A percentile compares a stretch with the other conserved stretches of the same genome.
phyloP scores from a whole-genome alignment of 2,329 filamentous ascomycete genomes.

The Trichophyton verrucosum region DNA sequence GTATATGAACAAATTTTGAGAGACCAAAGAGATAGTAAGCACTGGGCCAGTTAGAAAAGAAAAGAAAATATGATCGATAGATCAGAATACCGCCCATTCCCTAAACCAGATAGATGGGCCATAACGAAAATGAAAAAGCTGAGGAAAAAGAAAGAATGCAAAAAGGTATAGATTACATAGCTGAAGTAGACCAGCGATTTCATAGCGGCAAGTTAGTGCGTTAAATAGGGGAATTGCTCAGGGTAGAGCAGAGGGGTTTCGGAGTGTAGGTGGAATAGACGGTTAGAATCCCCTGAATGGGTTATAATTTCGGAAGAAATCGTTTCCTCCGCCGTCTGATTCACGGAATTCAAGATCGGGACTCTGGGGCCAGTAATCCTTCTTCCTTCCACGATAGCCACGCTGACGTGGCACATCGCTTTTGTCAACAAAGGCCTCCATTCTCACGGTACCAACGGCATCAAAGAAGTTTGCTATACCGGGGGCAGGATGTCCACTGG shows the following conservation, averaged over 20 bases:
- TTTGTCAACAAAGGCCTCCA: slow-evolving; percentile 85
- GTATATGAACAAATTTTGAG: background rate
- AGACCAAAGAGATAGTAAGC: slow-evolving; percentile 1
- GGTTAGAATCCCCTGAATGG: slow-evolving; percentile 36
- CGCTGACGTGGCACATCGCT: slow-evolving; percentile 23
- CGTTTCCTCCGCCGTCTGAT: slow-evolving; percentile 27
- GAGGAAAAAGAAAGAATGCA: background rate
- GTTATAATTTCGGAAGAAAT: slow-evolving; percentile 32
- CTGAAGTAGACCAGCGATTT: background rate
- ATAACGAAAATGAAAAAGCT: background rate
- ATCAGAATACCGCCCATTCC: slow-evolving; percentile 5
- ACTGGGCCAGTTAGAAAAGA: background rate
- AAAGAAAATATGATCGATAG: slow-evolving; percentile 2
- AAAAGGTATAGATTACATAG: background rate
- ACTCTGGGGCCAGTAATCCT: slow-evolving; percentile 23
- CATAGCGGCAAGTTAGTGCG: background rate
- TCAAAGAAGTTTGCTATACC: slow-evolving; percentile 58
- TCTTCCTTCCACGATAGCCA: slow-evolving; percentile 17
- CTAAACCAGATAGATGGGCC: background rate
- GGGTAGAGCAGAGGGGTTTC: background rate
- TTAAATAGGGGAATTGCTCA: background rate
- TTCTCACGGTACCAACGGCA: slow-evolving; percentile 77
- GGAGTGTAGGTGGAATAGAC: background rate
- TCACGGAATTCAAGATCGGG: slow-evolving; percentile 22
- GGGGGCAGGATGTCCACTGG: slow-evolving; percentile 34